phyloP scores from a whole-genome alignment of 129 eudicot species.

The Tagetes erecta region DNA sequence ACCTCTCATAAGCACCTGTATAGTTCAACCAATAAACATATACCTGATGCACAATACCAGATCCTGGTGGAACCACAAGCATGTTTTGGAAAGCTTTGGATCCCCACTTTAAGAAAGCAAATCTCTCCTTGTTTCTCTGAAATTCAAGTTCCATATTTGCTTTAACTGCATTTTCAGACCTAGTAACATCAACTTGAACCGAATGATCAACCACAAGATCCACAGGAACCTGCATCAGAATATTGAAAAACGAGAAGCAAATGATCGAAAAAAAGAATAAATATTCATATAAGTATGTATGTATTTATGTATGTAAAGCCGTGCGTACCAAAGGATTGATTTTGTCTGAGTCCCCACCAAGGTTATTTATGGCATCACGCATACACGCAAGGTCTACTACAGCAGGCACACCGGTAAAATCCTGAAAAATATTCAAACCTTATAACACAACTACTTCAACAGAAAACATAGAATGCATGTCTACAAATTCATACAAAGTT shows the following conservation, averaged over 20 bases:
- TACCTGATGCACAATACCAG: conserved; percentile 99
- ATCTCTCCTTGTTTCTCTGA: conserved; percentile 91
- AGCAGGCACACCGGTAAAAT: conserved; percentile 98
- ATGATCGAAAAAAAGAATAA: not conserved
- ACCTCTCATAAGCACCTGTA: not conserved
- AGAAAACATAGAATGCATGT: not conserved
- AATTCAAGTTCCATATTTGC: conserved; percentile 95
- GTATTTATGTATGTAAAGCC: not conserved
- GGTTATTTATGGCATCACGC: conserved; percentile 99
- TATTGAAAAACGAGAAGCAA: conserved; percentile 22
- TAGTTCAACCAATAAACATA: conserved; percentile 6
- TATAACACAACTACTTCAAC: conserved; percentile 1
- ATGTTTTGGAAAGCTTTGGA: conserved; percentile 96
- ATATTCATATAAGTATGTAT: not conserved
- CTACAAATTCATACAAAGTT: conserved; percentile 6
- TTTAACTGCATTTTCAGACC: conserved; percentile 94
- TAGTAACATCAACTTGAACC: conserved; percentile 93
- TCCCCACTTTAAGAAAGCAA: conserved; percentile 97
- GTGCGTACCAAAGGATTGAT: conserved; percentile 89
- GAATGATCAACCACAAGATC: conserved; percentile 98
- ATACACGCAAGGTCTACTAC: conserved; percentile 96
- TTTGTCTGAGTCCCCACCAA: conserved; percentile 88
- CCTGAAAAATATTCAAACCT: conserved; percentile 44
- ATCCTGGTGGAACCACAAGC: conserved; percentile 99
- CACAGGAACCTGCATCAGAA: conserved; percentile 77